A percentile compares a stretch with the other conserved stretches of the same genome.
Evolutionary conservation across 2,329 filamentous ascomycete species (phyloP).

Genomic region (Aspergillus persii): DNA sequence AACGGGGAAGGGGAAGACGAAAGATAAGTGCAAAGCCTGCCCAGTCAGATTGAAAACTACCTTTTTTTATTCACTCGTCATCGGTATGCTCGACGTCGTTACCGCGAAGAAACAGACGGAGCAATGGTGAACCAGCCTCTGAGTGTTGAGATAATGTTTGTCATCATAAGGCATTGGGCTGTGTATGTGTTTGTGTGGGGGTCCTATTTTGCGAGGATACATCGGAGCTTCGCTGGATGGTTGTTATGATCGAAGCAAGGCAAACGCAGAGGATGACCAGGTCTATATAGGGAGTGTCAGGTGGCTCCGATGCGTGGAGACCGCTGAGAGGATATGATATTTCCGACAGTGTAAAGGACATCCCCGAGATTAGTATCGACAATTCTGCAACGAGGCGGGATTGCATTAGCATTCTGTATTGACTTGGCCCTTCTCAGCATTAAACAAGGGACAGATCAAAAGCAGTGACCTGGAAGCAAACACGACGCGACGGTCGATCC

Average conservation of each 20-base stretch:
- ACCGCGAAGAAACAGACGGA: slow-evolving; percentile 32
- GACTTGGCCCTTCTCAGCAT: not conserved
- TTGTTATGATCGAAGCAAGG: not conserved
- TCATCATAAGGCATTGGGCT: slow-evolving; percentile 28
- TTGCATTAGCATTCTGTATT: no score
- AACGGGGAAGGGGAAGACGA: no score
- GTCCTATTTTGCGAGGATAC: not conserved
- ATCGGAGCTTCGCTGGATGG: no score
- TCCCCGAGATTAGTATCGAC: no score
- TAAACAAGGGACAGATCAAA: not conserved
- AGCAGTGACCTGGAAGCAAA: not conserved
- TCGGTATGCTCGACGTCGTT: slow-evolving; percentile 36
- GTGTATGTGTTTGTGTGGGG: not conserved
- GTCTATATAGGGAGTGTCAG: not conserved
- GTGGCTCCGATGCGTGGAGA: not conserved
- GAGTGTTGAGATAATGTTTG: slow-evolving; percentile 25
- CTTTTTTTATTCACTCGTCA: slow-evolving; percentile 36
- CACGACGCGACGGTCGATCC: not conserved
- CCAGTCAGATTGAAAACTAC: slow-evolving; percentile 47
- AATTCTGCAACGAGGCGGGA: no score
- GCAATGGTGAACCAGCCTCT: slow-evolving; percentile 25
- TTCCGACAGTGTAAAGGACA: no score
- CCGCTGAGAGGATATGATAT: no score
- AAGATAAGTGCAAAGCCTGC: slow-evolving; percentile 8
- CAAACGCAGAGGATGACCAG: no score